Evolutionary conservation across 2,329 filamentous ascomycete genomes (phyloP).

Genomic region (Didymella glomerata): DNA sequence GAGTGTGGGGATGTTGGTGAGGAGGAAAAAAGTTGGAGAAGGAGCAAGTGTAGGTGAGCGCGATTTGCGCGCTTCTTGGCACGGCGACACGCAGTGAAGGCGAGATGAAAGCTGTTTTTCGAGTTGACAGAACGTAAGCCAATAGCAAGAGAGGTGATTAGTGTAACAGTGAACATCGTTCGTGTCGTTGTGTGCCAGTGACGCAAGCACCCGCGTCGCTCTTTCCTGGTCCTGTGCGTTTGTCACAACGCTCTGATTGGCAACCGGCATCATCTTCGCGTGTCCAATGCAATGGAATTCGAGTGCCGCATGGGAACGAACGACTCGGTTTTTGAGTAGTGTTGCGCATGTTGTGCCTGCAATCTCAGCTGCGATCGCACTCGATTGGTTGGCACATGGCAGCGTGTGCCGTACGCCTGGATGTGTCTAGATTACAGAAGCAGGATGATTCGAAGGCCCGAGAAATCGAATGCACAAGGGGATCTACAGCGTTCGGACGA

Average conservation of each 20-base stretch:
- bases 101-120: slow-evolving; percentile 8
- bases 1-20: slow-evolving; percentile 17
- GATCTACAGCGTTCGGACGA: neutral
- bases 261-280: slow-evolving; percentile 3
- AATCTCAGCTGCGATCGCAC: neutral
- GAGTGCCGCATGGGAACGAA: neutral
- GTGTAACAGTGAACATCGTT: slow-evolving; percentile 24
- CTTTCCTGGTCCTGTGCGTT: slow-evolving; percentile 13
- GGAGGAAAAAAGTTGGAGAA: slow-evolving; percentile 8
- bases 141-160: slow-evolving; percentile 13
- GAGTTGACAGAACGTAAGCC: slow-evolving; percentile 10
- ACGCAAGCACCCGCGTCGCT: slow-evolving; percentile 17
- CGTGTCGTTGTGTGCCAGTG: slow-evolving; percentile 17
- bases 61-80: slow-evolving; percentile 5
- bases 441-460: neutral
- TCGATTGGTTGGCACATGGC: neutral
- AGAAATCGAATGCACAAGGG: too few species aligned
- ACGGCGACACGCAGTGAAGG: slow-evolving; percentile 5
- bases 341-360: slow-evolving; percentile 4
- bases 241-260: slow-evolving; percentile 13
- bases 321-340: neutral
- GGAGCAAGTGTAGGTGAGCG: slow-evolving; percentile 17
- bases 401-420: neutral
- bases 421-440: neutral
- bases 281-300: neutral